Base-by-base conservation (phyloP, 441 rosid species). In the Erodium texanum region DNA sequence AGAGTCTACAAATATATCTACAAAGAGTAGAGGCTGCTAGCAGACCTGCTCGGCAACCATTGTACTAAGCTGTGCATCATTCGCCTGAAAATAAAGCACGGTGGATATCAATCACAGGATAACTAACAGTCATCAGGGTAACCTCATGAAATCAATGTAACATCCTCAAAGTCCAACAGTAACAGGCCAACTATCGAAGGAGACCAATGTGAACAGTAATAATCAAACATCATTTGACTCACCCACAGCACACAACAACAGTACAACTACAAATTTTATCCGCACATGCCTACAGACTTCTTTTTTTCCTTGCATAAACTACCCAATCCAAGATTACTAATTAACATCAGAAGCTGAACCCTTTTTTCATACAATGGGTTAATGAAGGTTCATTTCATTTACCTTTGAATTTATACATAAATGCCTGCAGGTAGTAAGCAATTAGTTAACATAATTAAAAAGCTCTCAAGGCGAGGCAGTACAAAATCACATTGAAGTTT, bases 11-110 rank as follows among this genome's bases (percentile, higher is more conserved):
- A 12, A 58, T 23, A 54, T 58, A 22, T 20, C 62, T 58, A 58
- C 15, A 56, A 3, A 11, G 27, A 14, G 20, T 58, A 58, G 62
- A 15, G 24, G 18, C 24, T 58, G 23, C 20, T 56, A 18, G 62
- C 62, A 16, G 62, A 89, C 97, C 93, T 92, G 99, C 84, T 92
- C 99, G 23, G 98, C 96, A 52, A 94, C 98, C 98, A 92, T 92
- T 20, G 99, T 90, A 79, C 99, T 94, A 70, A 94, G 99, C 45
- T 94, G 99, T 1, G 98, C 97, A 77, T 94, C 99, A 79, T 94
- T 94, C 43, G 99, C 97, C 98, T 92, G 74, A 54, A 52, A 76
- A 62, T 64, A 69, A 27, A 78, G 45, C 9, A 76, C 18, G 66
- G 43, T 9, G 68, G 67, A 58, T 18, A 58, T 11, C 27, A 58